phyloP scores from a whole-genome alignment of 495 filamentous ascomycete genomes.

The Amphirosellinia nigrospora region DNA sequence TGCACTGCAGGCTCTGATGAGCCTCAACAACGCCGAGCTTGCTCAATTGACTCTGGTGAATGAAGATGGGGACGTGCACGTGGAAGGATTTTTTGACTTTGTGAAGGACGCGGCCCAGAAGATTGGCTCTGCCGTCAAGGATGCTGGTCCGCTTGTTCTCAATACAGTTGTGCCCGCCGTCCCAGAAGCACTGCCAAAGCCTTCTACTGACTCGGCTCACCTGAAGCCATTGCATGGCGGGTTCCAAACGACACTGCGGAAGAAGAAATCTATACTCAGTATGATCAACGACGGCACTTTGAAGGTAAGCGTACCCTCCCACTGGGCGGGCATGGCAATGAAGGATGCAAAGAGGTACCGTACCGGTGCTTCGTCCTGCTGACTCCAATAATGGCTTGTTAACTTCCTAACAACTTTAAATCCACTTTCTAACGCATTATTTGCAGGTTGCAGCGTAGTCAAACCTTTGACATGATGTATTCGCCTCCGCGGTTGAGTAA shows the following conservation, averaged over 20 bases:
- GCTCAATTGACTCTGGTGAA: conserved; percentile 6
- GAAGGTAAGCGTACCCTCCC: conserved; percentile 1
- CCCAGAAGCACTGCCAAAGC: not conserved
- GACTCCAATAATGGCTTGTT: conserved; percentile 4
- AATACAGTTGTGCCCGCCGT: not conserved
- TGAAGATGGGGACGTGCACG: not conserved
- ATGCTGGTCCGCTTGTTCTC: not conserved
- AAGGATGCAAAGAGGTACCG: too few relatives aligned
- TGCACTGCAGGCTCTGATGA: conserved; percentile 44
- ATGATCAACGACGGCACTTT: conserved; percentile 17
- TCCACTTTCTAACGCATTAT: not conserved
- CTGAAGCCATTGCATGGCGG: not conserved
- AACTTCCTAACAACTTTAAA: conserved; percentile 5
- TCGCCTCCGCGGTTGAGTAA: not conserved
- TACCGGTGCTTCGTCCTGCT: not conserved
- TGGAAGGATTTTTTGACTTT: conserved; percentile 38
- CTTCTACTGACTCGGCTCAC: not conserved
- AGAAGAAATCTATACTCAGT: not conserved
- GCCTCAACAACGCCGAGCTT: conserved; percentile 34
- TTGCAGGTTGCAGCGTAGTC: not conserved
- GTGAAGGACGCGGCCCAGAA: conserved; percentile 29
- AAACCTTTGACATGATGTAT: not conserved
- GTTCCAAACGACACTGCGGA: conserved; percentile 23
- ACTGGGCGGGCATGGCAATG: not conserved
- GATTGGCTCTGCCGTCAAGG: conserved; percentile 29